Evolutionary conservation across 2,329 filamentous ascomycete species (phyloP).

Genomic region (Scedosporium minutisporum): DNA sequence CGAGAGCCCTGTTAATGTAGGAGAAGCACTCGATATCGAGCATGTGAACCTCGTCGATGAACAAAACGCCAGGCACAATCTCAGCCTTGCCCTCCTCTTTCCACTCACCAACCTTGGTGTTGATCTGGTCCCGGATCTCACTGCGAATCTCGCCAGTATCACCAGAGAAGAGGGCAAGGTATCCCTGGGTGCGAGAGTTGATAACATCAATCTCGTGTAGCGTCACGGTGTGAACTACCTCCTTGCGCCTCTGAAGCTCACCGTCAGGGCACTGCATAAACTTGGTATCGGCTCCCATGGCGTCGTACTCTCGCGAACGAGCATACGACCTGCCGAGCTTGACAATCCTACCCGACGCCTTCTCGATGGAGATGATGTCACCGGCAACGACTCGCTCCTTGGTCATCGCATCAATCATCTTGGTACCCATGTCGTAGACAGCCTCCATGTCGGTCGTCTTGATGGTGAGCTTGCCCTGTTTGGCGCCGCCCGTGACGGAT

Average conservation of each 20-base stretch:
- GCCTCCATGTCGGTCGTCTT: slow-evolving; percentile 99
- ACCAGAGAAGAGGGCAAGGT: slow-evolving; percentile 91
- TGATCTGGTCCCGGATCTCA: slow-evolving; percentile 97
- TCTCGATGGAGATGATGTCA: slow-evolving; percentile 97
- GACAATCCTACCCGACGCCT: slow-evolving; percentile 94
- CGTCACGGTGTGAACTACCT: slow-evolving; percentile 92
- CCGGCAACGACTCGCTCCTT: slow-evolving; percentile 99
- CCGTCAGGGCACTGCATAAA: slow-evolving; percentile 97
- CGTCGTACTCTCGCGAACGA: slow-evolving; percentile 93
- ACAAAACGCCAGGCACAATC: slow-evolving; percentile 92
- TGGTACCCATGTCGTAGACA: slow-evolving; percentile 97
- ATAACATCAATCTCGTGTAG: slow-evolving; percentile 99
- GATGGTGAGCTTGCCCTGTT: slow-evolving; percentile 98
- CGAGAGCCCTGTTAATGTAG: slow-evolving; percentile 93
- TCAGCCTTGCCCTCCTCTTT: slow-evolving; percentile 98
- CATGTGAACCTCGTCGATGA: slow-evolving; percentile 99
- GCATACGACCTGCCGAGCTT: slow-evolving; percentile 94
- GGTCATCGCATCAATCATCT: slow-evolving; percentile 99
- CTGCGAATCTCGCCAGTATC: slow-evolving; percentile 97
- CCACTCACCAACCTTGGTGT: slow-evolving; percentile 98
- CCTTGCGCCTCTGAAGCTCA: slow-evolving; percentile 92
- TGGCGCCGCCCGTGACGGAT: slow-evolving; percentile 90
- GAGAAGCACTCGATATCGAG: slow-evolving; percentile 99
- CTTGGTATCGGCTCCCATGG: slow-evolving; percentile 97
- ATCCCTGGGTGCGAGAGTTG: slow-evolving; percentile 97